Evolutionary conservation across 2,329 filamentous ascomycete genomes (phyloP), one percentile per base, ranked within the genome.

Genomic region (Cladosporium sp.): DNA sequence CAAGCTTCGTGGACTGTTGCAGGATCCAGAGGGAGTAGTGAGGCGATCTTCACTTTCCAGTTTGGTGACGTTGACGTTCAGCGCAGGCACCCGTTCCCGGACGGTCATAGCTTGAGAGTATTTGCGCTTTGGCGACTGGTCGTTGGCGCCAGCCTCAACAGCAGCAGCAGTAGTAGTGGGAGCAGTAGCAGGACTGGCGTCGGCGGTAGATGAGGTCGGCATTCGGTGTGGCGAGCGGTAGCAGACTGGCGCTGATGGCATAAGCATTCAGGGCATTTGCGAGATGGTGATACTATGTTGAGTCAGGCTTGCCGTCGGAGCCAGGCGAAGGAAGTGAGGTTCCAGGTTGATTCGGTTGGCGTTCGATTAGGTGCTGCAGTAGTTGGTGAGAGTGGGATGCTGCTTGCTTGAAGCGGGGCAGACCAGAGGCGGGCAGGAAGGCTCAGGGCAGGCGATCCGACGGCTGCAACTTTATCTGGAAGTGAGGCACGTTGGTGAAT

Each of bases 1-100:
- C 43, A 57, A 59, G 17, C 56, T 60, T 38, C 61, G 53, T 15
- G 63, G 63, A 52, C 63, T 65, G n/a, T 64, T 54, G 17, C 47
- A 51, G 8, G 27, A 37, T 24, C 34, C 45, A 29, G 29, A 22
- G 12, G 45, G 40, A 37, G 40, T n/a, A n/a, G n/a, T n/a, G n/a
- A n/a, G 27, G 38, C 29, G 9, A 18, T 17, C 18, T 15, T 41
- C 45, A 22, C 17, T 48, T 40, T 27, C 37, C 39, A 22, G n/a
- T 15, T 48, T 37, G 19, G 45, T 13, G n/a, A 48, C 37, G 24
- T 41, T 27, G 37, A 48, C n/a, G 13, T 48, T 34, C 24, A 48
- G 29, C 15, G 37, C 18, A 32, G 45, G 45, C 37, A 48, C 24
- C 45, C 45, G 45, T 40, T 40, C 38, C 45, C 37, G 45, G 22